Evolutionary conservation across 1,139 yeast genomes (phyloP).

Genomic region (Kluyveromyces sp.): DNA sequence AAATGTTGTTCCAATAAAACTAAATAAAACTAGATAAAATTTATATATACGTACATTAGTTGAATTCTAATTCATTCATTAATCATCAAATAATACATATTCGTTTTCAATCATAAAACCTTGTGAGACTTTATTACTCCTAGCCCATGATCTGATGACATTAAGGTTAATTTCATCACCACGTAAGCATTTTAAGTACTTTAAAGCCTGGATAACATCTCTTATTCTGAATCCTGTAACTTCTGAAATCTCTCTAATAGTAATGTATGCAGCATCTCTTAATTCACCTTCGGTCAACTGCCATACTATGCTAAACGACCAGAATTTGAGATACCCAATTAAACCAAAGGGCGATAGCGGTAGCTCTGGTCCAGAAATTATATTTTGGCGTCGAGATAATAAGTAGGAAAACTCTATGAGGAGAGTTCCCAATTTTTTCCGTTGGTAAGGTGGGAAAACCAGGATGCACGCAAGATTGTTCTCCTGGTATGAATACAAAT

Average conservation of each 20-base stretch:
- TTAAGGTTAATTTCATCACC: slow-evolving; percentile 15
- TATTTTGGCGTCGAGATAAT: slow-evolving; percentile 50
- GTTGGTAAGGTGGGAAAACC: slow-evolving; percentile 87
- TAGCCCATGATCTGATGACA: slow-evolving; percentile 12
- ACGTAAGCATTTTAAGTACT: slow-evolving; percentile 47
- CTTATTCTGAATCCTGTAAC: slow-evolving; percentile 63
- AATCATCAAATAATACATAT: slow-evolving; percentile 23
- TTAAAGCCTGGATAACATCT: slow-evolving; percentile 60
- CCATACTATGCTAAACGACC: slow-evolving; percentile 52
- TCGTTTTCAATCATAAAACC: slow-evolving; percentile 23
- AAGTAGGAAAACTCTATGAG: slow-evolving; percentile 78
- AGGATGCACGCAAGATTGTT: slow-evolving; percentile 88
- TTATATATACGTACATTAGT: background rate
- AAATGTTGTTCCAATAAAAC: slow-evolving; percentile 52
- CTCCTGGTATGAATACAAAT: slow-evolving; percentile 71
- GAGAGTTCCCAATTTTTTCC: slow-evolving; percentile 66
- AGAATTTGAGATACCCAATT: slow-evolving; percentile 63
- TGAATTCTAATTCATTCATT: background rate
- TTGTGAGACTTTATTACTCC: slow-evolving; percentile 10
- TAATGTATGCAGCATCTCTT: slow-evolving; percentile 28
- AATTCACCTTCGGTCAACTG: slow-evolving; percentile 36
- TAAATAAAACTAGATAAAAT: background rate
- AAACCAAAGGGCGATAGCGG: slow-evolving; percentile 82
- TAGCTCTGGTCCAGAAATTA: slow-evolving; percentile 80
- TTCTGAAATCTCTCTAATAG: slow-evolving; percentile 46